Percentiles rank a stretch among this genome's conserved stretches.
These are phyloP conservation scores for Colletotrichum australisinense DNA, from an alignment of 2,329 filamentous ascomycete genomes.

Conservation along the genomic window DNA sequence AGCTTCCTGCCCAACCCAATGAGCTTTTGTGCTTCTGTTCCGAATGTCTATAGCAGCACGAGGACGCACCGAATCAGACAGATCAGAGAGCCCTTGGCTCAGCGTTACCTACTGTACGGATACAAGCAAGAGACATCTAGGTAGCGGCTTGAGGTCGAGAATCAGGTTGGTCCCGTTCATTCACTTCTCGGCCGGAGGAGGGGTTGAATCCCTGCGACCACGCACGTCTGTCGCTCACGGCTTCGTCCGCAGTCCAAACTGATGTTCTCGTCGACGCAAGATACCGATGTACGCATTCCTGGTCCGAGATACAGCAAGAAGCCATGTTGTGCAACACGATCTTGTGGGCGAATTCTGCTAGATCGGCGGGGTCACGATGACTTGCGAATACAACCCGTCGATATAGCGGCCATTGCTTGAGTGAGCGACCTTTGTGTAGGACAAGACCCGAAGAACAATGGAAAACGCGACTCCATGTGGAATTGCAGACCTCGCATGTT, in stretches of 20 bases:
- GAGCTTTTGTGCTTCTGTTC: background rate
- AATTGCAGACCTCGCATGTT: background rate
- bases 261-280: background rate
- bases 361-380: background rate
- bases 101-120: background rate
- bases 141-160: background rate
- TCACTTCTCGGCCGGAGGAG: slow-evolving; percentile 26
- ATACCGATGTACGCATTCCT: background rate
- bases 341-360: background rate
- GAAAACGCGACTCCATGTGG: background rate
- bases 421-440: background rate
- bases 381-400: background rate
- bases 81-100: background rate
- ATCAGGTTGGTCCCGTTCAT: background rate
- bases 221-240: background rate
- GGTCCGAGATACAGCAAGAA: background rate
- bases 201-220: slow-evolving; percentile 12
- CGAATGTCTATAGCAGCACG: slow-evolving; percentile 1
- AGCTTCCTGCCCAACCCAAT: slow-evolving; percentile 2
- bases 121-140: background rate
- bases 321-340: background rate
- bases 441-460: background rate
- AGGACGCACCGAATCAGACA: background rate
- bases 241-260: background rate
- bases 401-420: background rate